These are phyloP conservation scores for Leishmania tarentolae DNA, from an alignment of 208 protist genomes.

Conservation along the genomic window DNA sequence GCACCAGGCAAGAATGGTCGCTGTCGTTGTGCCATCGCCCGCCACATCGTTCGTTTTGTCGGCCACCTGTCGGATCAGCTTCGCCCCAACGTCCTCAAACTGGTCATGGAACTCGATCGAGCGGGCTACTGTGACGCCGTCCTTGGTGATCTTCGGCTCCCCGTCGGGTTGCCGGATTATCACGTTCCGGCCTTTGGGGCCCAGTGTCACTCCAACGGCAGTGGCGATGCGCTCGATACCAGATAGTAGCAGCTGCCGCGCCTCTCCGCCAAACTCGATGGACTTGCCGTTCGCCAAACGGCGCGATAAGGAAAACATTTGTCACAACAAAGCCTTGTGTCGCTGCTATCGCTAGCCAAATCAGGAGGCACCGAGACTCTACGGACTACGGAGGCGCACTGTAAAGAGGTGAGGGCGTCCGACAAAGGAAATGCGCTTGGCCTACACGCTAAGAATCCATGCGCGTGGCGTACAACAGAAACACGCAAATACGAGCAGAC, in stretches of 20 bases:
- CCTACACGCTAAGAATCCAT: neutral
- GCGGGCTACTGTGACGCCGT: slow-evolving; percentile 99
- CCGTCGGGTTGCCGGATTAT: slow-evolving; percentile 98
- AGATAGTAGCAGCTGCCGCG: slow-evolving; percentile 93
- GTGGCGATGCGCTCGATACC: slow-evolving; percentile 98
- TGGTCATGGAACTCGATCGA: slow-evolving; percentile 98
- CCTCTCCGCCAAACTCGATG: slow-evolving; percentile 96
- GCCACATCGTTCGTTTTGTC: slow-evolving; percentile 98
- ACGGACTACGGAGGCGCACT: neutral
- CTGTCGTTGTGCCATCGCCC: slow-evolving; percentile 99
- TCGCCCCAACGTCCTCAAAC: slow-evolving; percentile 98
- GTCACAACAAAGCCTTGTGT: neutral
- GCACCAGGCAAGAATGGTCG: slow-evolving; percentile 98
- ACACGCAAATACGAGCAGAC: neutral
- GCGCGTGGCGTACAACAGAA: neutral
- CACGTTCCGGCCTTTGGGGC: slow-evolving; percentile 99
- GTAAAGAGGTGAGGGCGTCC: neutral
- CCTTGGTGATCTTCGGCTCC: slow-evolving; percentile 99
- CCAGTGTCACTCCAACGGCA: slow-evolving; percentile 98
- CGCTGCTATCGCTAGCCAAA: neutral
- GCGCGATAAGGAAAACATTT: slow-evolving; percentile 38
- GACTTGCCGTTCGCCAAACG: slow-evolving; percentile 84
- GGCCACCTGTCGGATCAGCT: slow-evolving; percentile 96
- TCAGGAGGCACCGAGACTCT: neutral
- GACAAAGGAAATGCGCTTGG: neutral